Base-by-base conservation (phyloP, 2,329 filamentous ascomycete genomes). In the Elsinoe fawcettii region DNA sequence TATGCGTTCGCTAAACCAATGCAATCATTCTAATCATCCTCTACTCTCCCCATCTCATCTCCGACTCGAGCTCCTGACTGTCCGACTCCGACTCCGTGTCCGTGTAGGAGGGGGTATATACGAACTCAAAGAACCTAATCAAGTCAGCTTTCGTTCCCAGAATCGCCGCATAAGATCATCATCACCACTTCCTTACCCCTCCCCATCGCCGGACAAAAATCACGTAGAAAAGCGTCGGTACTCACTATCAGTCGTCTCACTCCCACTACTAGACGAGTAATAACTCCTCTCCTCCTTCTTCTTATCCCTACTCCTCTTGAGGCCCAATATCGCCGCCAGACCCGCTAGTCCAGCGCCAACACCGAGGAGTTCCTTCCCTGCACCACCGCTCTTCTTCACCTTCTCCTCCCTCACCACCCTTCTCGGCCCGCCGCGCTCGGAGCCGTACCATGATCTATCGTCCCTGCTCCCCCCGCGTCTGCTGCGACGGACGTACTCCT, bases 401-500 rank as follows among this genome's bases (percentile, higher is more conserved):
- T 70, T 67, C 61, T 70, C 72, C 61, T 66, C 64, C 51, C 67
- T 62, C 20, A 62, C 60, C 36, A 67, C 65, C 7, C 73, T 69
- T 65, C 57, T 66, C 58, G 61, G 70, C 30, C 69, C 51, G n/a
- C n/a, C n/a, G n/a, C n/a, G n/a, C 36, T 65, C 64, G 12, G 72
- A 67, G 49, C 76, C 75, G 58, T 77, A 76, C 76, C 76, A 78
- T 20, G 66, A 70, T 27, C 74, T 76, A 63, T 77, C 73, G 36
- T 62, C 65, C 18, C 77, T 75, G 44, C 77, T 73, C 32, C 74
- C 72, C 22, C 76, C 81, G 56, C 81, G 83, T 77, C 82, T 85
- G 46, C 77, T 78, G 54, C 75, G 71, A 64, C 82, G 78, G 61
- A 76, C 74, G 56, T 82, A 78, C 63, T 80, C 80, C 68, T 87